Percentiles rank a stretch among this genome's conserved stretches.
phyloP scores from a whole-genome alignment of 2,329 filamentous ascomycete species.

The Neopestalotiopsis sp. region DNA sequence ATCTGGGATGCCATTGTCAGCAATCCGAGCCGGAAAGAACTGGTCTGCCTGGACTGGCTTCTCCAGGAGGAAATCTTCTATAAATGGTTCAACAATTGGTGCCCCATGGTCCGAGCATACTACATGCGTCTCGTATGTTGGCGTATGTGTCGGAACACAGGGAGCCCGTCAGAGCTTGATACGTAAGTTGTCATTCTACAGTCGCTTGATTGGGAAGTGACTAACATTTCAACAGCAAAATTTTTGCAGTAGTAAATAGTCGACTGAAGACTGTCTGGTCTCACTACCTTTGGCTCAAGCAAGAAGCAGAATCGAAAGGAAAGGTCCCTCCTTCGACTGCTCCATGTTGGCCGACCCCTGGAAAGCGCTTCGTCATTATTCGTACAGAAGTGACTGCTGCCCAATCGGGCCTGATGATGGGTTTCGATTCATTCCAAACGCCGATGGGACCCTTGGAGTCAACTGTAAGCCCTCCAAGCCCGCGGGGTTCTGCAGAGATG shows the following conservation, averaged over 20 bases:
- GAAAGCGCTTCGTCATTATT: conserved; percentile 86
- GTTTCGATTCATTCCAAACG: conserved; percentile 52
- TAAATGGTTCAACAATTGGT: conserved; percentile 90
- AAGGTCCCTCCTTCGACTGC: conserved; percentile 71
- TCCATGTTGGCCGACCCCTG: conserved; percentile 84
- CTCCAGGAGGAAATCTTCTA: conserved; percentile 77
- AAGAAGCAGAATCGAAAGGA: conserved; percentile 63
- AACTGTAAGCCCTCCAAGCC: background rate
- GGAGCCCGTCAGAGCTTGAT: conserved; percentile 67
- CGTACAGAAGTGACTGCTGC: conserved; percentile 69
- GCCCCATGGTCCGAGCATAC: conserved; percentile 91
- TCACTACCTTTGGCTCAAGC: conserved; percentile 77
- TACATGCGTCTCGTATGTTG: conserved; percentile 91
- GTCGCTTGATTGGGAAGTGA: conserved; percentile 15
- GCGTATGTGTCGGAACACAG: conserved; percentile 81
- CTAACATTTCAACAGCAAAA: conserved; percentile 55
- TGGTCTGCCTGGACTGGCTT: conserved; percentile 76
- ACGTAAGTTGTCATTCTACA: conserved; percentile 57
- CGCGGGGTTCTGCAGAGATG: conserved; percentile 14
- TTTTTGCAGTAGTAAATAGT: conserved; percentile 70
- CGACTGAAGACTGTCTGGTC: conserved; percentile 77
- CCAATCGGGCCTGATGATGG: conserved; percentile 53
- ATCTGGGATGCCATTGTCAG: conserved; percentile 76
- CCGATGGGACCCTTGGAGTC: conserved; percentile 22
- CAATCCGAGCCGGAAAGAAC: conserved; percentile 69